These are phyloP conservation scores for Endogone sp. DNA, from an alignment of 192 early-diverging fungal genomes.

Conservation along the genomic window DNA sequence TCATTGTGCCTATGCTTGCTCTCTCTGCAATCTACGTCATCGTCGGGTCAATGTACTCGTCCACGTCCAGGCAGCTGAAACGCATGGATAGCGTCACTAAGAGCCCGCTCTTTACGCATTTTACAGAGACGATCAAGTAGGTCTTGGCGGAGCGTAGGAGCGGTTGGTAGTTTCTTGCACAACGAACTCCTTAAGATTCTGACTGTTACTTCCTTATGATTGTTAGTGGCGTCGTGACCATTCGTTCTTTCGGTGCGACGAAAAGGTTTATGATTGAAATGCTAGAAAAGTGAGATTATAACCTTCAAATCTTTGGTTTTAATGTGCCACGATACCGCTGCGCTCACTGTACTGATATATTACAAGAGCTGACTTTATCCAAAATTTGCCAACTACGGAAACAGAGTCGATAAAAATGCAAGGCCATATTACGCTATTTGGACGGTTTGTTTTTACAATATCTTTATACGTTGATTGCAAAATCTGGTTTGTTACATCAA, in stretches of 20 bases:
- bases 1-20: conserved; percentile 39
- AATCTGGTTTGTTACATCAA: too few relatives aligned
- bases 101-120: conserved; percentile 74
- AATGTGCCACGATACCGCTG: neutral
- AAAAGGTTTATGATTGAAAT: conserved; percentile 60
- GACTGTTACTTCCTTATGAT: neutral
- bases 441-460: conserved; percentile 29
- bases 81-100: conserved; percentile 73
- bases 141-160: neutral
- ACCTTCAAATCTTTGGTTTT: neutral
- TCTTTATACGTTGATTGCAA: too few relatives aligned
- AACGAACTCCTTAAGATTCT: neutral
- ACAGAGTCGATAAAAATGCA: conserved; percentile 52
- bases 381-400: too few relatives aligned
- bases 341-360: neutral
- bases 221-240: conserved; percentile 67
- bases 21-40: conserved; percentile 39
- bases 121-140: conserved; percentile 61
- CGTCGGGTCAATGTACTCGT: conserved; percentile 56
- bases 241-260: conserved; percentile 79
- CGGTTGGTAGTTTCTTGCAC: neutral
- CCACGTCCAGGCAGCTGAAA: conserved; percentile 78
- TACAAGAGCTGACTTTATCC: neutral
- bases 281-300: conserved; percentile 8
- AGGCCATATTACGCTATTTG: conserved; percentile 79